These are phyloP conservation scores for Magnusiomyces suaveolens DNA, from an alignment of 1,139 yeast species.

Conservation along the genomic window DNA sequence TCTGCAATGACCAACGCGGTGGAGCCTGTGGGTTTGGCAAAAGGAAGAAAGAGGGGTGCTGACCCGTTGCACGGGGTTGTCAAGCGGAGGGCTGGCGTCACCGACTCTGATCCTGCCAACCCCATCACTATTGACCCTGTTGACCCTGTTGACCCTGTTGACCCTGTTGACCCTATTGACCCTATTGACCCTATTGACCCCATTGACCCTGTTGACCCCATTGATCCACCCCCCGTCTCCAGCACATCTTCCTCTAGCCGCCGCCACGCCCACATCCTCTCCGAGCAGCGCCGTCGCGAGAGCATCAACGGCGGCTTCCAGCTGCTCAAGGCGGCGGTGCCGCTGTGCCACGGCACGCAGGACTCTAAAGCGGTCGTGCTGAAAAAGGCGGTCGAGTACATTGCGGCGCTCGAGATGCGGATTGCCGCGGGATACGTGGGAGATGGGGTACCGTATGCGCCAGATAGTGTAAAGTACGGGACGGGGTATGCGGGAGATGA, in stretches of 20 bases:
- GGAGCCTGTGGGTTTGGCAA: background rate
- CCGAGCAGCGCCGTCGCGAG: conserved; percentile 39
- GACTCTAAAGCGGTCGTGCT: conserved; percentile 48
- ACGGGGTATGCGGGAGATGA: too few species aligned
- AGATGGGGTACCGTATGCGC: too few species aligned
- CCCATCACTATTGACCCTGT: too few species aligned
- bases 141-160: too few species aligned
- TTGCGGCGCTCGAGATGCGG: conserved; percentile 39
- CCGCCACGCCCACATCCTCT: conserved; percentile 32
- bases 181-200: background rate
- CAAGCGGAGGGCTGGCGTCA: too few species aligned
- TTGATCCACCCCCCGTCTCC: conserved; percentile 27
- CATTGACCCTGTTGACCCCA: conserved; percentile 20
- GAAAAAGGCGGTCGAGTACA: conserved; percentile 80
- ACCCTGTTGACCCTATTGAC: conserved; percentile 1
- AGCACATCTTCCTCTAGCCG: background rate
- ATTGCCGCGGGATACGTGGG: too few species aligned
- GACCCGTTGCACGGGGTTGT: too few species aligned
- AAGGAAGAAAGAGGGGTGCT: too few species aligned
- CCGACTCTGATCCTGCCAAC: background rate
- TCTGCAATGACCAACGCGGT: background rate
- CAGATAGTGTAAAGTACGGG: too few species aligned
- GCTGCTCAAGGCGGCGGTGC: conserved; percentile 33
- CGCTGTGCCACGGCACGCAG: conserved; percentile 35
- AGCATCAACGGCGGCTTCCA: conserved; percentile 39